phyloP scores from a whole-genome alignment of 352 stramenopile species.

The Plasmopara halstedii region DNA sequence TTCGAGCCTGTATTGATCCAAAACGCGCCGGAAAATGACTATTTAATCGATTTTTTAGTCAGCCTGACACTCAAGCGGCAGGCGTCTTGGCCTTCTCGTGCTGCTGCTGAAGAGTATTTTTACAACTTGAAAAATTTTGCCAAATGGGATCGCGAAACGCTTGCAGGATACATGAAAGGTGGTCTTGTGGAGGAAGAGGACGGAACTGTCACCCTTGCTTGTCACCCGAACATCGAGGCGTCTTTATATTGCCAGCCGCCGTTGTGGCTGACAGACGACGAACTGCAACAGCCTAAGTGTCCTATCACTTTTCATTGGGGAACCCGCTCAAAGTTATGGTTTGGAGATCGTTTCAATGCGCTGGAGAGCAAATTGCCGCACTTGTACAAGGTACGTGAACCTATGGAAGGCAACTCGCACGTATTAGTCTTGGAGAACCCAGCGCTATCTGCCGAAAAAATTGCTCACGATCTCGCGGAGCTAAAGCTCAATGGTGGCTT shows the following conservation, averaged over 20 bases:
- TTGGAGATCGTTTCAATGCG: constrained; percentile 18
- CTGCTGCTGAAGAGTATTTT: constrained; percentile 24
- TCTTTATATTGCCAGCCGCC: constrained; percentile 34
- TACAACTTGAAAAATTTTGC: constrained; percentile 26
- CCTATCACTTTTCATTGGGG: constrained; percentile 38
- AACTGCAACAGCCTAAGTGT: constrained; percentile 29
- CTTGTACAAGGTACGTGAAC: constrained; percentile 29
- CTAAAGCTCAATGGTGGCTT: constrained; percentile 7
- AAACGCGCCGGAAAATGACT: constrained; percentile 23
- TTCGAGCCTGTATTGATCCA: constrained; percentile 38
- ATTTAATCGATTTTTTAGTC: constrained; percentile 30
- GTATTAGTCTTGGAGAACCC: constrained; percentile 47
- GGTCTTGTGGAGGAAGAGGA: constrained; percentile 17
- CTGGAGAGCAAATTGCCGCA: constrained; percentile 25
- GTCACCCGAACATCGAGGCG: constrained; percentile 33
- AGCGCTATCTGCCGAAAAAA: constrained; percentile 27
- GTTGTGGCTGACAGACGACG: constrained; percentile 26
- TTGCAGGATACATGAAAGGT: constrained; percentile 23
- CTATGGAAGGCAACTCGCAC: constrained; percentile 36
- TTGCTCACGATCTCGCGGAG: constrained; percentile 25
- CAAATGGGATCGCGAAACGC: constrained; percentile 27
- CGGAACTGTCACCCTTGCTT: constrained; percentile 27
- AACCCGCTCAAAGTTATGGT: constrained; percentile 39
- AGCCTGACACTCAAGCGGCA: constrained; percentile 22
- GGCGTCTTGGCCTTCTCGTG: constrained; percentile 23